Conservation (phyloP, 1,284 basidiomycete genomes). For the Rhodotorula sp. region DNA sequence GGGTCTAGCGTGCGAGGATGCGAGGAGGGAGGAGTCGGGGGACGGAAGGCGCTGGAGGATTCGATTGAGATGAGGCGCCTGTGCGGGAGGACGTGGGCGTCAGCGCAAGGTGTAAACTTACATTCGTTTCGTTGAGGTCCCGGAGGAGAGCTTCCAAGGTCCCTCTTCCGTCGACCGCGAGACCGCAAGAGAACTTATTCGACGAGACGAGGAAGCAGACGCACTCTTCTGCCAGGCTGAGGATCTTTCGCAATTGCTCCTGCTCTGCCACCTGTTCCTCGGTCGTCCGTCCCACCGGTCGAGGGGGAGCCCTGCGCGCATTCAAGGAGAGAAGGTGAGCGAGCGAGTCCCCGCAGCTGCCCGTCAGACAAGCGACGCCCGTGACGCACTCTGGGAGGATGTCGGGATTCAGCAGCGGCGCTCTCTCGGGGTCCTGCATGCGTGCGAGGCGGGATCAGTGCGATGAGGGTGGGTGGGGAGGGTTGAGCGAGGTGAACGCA, state of each 20-base stretch:
- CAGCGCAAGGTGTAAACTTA: neutral
- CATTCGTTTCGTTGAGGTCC: neutral
- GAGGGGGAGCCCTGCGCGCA: constrained; percentile 20
- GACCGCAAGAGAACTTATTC: too few relatives aligned
- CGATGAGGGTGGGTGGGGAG: neutral
- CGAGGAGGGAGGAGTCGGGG: neutral
- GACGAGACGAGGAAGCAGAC: neutral
- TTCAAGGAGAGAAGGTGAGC: too few relatives aligned
- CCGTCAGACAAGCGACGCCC: neutral
- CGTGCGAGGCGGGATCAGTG: neutral
- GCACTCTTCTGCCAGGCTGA: constrained; percentile 18
- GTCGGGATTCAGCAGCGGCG: constrained; percentile 27
- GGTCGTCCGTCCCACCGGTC: constrained; percentile 6
- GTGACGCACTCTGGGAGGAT: constrained; percentile 24
- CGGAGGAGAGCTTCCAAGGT: too few relatives aligned
- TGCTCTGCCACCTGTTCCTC: constrained; percentile 21
- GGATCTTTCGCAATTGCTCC: constrained; percentile 2
- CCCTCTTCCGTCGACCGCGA: too few relatives aligned
- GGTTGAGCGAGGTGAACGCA: neutral
- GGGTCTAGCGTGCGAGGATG: neutral
- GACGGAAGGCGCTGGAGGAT: neutral
- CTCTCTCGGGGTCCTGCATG: constrained; percentile 1
- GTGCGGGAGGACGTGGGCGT: neutral
- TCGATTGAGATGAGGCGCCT: constrained; percentile 29
- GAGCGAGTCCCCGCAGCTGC: too few relatives aligned